Evolutionary conservation across 129 eudicot species (phyloP).

Genomic region (Rutidosis leptorrhynchoides): DNA sequence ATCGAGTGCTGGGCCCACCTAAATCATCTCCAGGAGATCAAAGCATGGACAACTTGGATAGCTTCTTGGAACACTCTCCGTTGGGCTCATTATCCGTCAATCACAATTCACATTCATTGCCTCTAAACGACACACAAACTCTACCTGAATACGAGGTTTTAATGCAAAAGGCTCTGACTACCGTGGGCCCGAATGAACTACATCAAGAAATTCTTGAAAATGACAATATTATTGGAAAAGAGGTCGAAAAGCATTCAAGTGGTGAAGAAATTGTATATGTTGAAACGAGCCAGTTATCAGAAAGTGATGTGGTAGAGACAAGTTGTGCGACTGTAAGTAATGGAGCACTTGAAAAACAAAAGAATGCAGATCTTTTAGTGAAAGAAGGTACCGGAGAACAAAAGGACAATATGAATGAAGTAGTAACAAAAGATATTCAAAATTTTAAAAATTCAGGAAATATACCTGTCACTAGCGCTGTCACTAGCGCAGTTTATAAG

Average conservation of each 20-base stretch:
- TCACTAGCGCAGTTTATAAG: slow-evolving; percentile 32
- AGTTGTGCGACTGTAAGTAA: neutral
- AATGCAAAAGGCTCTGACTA: slow-evolving; percentile 20
- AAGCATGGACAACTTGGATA: slow-evolving; percentile 22
- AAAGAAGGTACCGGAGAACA: slow-evolving; percentile 25
- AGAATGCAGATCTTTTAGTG: neutral
- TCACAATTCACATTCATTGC: slow-evolving; percentile 26
- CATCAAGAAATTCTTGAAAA: slow-evolving; percentile 22
- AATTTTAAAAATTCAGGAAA: slow-evolving; percentile 22
- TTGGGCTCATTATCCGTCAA: slow-evolving; percentile 53
- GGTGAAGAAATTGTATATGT: neutral
- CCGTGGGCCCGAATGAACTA: slow-evolving; percentile 19
- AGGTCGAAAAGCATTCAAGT: neutral
- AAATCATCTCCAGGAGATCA: slow-evolving; percentile 50
- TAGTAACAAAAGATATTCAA: slow-evolving; percentile 31
- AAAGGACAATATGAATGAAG: slow-evolving; percentile 21
- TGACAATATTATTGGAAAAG: neutral
- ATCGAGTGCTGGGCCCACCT: slow-evolving; percentile 83
- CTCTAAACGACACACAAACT: slow-evolving; percentile 36
- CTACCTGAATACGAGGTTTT: slow-evolving; percentile 12
- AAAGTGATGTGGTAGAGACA: neutral
- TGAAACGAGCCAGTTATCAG: neutral
- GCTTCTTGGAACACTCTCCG: slow-evolving; percentile 48
- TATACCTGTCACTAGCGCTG: slow-evolving; percentile 46
- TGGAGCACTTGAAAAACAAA: neutral